A percentile compares a stretch with the other conserved stretches of the same genome.
Evolutionary conservation across 306 rosid genomes (phyloP).

Genomic region (cucumber (Cucumis sativus)): DNA sequence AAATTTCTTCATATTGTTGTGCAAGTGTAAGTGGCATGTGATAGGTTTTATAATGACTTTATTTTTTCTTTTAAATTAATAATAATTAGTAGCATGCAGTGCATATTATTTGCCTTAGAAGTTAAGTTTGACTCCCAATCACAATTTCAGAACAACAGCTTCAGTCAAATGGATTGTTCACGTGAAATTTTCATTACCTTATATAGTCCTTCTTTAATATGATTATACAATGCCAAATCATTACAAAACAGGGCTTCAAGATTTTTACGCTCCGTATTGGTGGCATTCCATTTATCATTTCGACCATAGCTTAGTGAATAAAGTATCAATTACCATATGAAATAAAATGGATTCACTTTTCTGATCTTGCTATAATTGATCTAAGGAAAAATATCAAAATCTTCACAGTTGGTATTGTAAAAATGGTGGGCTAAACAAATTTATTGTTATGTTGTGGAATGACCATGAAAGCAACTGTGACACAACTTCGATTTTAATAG

Average conservation of each 20-base stretch:
- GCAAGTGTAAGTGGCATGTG: background rate
- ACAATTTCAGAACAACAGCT: background rate
- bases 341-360: too few species aligned
- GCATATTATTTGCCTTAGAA: background rate
- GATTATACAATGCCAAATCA: background rate
- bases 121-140: background rate
- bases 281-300: too few species aligned
- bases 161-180: background rate
- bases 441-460: too few species aligned
- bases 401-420: too few species aligned
- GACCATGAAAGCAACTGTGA: too few species aligned
- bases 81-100: background rate
- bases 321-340: too few species aligned
- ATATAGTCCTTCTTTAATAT: background rate
- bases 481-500: too few species aligned
- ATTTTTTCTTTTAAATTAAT: background rate
- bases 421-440: too few species aligned
- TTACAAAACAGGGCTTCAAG: background rate
- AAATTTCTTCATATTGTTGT: background rate
- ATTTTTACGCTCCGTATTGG: background rate
- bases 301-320: too few species aligned
- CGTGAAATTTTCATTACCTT: background rate
- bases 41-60: background rate
- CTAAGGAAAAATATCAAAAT: too few species aligned
- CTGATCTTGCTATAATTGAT: too few species aligned